phyloP scores from a whole-genome alignment of 192 early-diverging fungal genomes.

The Backusella morwellensis region DNA sequence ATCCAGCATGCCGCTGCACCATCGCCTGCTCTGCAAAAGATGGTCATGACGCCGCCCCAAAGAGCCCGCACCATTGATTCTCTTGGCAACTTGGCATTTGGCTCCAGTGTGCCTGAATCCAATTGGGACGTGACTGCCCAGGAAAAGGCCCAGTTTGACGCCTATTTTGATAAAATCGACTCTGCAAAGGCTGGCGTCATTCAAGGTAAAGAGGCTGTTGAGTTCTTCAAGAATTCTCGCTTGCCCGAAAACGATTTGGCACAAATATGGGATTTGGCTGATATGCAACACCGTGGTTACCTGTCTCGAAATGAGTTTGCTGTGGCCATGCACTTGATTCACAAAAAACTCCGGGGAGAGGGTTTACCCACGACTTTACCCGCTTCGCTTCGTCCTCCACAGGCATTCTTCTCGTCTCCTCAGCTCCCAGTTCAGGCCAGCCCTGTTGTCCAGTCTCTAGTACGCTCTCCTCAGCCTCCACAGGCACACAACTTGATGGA shows the following conservation, averaged over 20 bases:
- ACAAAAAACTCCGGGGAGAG: conserved; percentile 52
- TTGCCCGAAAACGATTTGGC: conserved; percentile 36
- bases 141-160: conserved; percentile 73
- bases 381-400: conserved; percentile 54
- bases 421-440: not conserved
- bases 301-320: conserved; percentile 74
- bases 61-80: conserved; percentile 28
- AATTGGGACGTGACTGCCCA: conserved; percentile 76
- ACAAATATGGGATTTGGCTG: conserved; percentile 62
- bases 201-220: conserved; percentile 50
- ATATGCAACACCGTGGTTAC: conserved; percentile 57
- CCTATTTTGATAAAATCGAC: conserved; percentile 79
- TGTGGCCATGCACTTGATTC: conserved; percentile 79
- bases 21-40: conserved; percentile 7
- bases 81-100: conserved; percentile 24
- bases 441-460: not conserved
- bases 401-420: conserved; percentile 26
- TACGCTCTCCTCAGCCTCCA: not conserved
- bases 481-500: not conserved
- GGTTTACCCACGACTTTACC: conserved; percentile 58
- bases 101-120: not conserved
- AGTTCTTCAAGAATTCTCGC: conserved; percentile 41
- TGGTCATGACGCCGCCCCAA: conserved; percentile 32
- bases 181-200: conserved; percentile 56
- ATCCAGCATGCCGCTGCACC: not conserved